Conservation (phyloP, 2,329 filamentous ascomycete genomes). For the Talaromyces piceae region DNA sequence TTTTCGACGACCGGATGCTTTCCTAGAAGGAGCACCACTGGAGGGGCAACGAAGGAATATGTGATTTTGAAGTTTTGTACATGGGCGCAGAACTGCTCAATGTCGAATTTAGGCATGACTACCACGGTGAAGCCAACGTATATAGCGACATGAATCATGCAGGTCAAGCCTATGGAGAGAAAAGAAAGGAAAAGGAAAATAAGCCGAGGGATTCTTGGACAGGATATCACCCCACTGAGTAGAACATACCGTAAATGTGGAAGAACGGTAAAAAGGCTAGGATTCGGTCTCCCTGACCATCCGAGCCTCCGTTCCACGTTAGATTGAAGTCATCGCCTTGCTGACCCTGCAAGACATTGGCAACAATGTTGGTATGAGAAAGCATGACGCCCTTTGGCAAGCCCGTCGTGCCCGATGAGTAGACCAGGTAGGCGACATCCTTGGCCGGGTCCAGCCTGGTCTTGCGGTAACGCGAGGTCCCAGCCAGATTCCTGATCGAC, state of each 20-base stretch:
- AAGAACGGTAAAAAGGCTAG: conserved; percentile 82
- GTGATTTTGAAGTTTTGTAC: conserved; percentile 70
- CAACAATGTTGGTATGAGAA: conserved; percentile 71
- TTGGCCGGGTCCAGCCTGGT: conserved; percentile 58
- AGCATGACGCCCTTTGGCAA: conserved; percentile 87
- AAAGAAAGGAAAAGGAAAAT: too few species aligned
- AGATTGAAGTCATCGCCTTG: conserved; percentile 50
- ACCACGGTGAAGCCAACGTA: conserved; percentile 59
- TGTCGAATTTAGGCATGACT: conserved; percentile 72
- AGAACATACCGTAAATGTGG: conserved; percentile 69
- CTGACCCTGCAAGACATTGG: conserved; percentile 58
- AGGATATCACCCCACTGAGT: background rate
- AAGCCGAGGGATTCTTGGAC: background rate
- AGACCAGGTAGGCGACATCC: conserved; percentile 78
- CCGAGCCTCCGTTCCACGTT: conserved; percentile 50
- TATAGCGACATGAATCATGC: conserved; percentile 61
- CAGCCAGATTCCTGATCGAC: conserved; percentile 57
- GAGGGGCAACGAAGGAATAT: conserved; percentile 75
- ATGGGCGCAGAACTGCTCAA: conserved; percentile 68
- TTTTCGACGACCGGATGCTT: conserved; percentile 72
- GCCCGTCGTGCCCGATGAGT: conserved; percentile 84
- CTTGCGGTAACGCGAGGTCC: conserved; percentile 51
- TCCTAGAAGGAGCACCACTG: conserved; percentile 69
- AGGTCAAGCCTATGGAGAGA: conserved; percentile 52
- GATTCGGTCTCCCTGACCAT: conserved; percentile 61